Percentiles rank a stretch among this genome's conserved stretches.
These are phyloP conservation scores for Lithohypha guttulata DNA, from an alignment of 2,329 filamentous ascomycete genomes.

Conservation along the genomic window DNA sequence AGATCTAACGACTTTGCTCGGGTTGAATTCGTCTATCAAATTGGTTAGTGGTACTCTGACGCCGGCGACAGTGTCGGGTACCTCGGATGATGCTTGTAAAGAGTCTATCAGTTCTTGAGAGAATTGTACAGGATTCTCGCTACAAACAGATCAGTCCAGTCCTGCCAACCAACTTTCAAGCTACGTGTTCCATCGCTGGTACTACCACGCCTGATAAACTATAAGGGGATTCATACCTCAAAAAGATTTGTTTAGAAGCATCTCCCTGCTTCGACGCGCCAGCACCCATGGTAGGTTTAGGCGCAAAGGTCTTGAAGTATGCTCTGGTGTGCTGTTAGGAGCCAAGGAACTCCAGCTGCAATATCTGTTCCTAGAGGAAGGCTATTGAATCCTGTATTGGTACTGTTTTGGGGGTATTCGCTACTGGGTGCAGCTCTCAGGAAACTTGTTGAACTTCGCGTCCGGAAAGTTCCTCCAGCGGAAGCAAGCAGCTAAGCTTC, in stretches of 20 bases:
- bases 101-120: slow-evolving; percentile 74
- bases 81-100: slow-evolving; percentile 76
- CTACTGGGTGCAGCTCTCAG: too few relatives aligned
- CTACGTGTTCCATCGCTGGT: too few relatives aligned
- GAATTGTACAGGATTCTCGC: slow-evolving; percentile 55
- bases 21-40: slow-evolving; percentile 68
- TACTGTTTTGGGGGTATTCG: too few relatives aligned
- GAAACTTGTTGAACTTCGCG: too few relatives aligned
- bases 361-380: too few relatives aligned
- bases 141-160: slow-evolving; percentile 23
- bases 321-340: neutral
- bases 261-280: slow-evolving; percentile 51
- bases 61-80: slow-evolving; percentile 33
- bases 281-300: slow-evolving; percentile 43
- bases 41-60: slow-evolving; percentile 3
- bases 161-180: neutral
- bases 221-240: slow-evolving; percentile 38
- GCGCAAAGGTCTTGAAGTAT: too few relatives aligned
- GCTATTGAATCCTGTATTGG: too few relatives aligned
- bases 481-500: slow-evolving; percentile 1
- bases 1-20: slow-evolving; percentile 75
- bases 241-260: slow-evolving; percentile 50
- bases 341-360: too few relatives aligned
- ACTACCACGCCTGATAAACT: too few relatives aligned
- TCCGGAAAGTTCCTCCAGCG: too few relatives aligned